Evolutionary conservation across 768 basidiomycete genomes (phyloP), one percentile per base, ranked within the genome.

Genomic region (Galerina marginata): DNA sequence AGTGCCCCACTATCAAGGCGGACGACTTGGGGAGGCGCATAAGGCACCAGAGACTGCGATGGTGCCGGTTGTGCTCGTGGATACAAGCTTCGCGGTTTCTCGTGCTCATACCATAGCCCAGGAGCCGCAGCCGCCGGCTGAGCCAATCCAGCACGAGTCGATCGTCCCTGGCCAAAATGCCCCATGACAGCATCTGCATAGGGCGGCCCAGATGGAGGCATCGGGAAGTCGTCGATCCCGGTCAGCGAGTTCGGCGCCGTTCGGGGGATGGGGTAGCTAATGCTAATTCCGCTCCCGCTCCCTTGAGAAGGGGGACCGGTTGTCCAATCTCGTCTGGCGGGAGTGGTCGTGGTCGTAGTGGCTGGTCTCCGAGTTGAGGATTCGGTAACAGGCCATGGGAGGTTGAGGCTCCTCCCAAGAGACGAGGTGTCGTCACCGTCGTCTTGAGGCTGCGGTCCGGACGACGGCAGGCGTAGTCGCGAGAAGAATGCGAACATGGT

Each of bases 221-320:
- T 55, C 3, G 60, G 55, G n/a, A 61, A 61, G 42, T 52, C 54
- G 29, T 71, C 63, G 40, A 74, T 70, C 1, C 75, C 77, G 1
- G 76, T 75, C n/a, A 77, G 65, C 1, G 75, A 73, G 54, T 67
- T 70, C 5, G 75, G 66, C 1, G 72, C 66, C 4, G 70, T 68
- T 11, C 73, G 69, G 2, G 72, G 74, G 48, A 78, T 76, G 38
- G 77, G 76, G 38, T 71, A 54, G 56, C 77, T 78, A 54, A 75
- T 78, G 45, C 62, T 63, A n/a, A 65, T 63, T 5, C 68, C 66
- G 23, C 62, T 52, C 9, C 49, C 57, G 33, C 54, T 54, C 29
- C 39, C 45, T 52, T 16, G 55, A 29, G 37, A 44, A 16, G n/a
- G 42, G 4, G 42, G 39, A 43, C 47, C 52, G 36, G 63, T 60